Conservation (phyloP, 208 protist genomes). For the Trypanosoma avium region DNA sequence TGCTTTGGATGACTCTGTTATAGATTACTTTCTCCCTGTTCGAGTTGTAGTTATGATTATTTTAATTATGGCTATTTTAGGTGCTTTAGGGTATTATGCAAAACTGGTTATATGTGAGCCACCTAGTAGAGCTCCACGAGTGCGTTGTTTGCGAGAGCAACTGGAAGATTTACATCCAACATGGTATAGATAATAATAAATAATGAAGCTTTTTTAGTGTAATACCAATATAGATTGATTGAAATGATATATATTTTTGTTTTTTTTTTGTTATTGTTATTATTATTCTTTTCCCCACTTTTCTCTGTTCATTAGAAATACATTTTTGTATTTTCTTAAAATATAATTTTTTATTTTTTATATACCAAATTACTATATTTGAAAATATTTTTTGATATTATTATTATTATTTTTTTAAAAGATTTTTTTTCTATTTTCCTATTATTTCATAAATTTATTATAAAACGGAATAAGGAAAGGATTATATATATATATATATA, state of each 20-base stretch:
- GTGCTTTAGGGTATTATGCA: slow-evolving; percentile 41
- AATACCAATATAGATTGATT: background rate
- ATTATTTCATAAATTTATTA: too few relatives aligned
- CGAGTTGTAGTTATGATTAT: slow-evolving; percentile 62
- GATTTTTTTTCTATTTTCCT: too few relatives aligned
- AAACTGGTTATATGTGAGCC: slow-evolving; percentile 40
- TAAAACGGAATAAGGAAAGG: too few relatives aligned
- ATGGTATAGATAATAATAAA: slow-evolving; percentile 55
- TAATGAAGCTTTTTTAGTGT: too few relatives aligned
- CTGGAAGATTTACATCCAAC: slow-evolving; percentile 77
- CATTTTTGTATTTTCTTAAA: too few relatives aligned
- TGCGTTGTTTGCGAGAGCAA: slow-evolving; percentile 75
- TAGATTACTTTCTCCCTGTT: slow-evolving; percentile 68
- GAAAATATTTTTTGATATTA: too few relatives aligned
- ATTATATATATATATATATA: too few relatives aligned
- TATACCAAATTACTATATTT: too few relatives aligned
- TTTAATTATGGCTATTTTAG: slow-evolving; percentile 39
- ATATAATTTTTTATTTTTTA: too few relatives aligned
- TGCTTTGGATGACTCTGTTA: slow-evolving; percentile 35
- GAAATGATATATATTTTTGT: background rate
- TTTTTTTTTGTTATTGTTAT: background rate
- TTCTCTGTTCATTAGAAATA: too few relatives aligned
- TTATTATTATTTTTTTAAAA: too few relatives aligned
- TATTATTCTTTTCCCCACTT: slow-evolving; percentile 4
- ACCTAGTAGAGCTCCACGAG: slow-evolving; percentile 63